Evolutionary conservation across 768 basidiomycete species (phyloP).

Genomic region (Cytidiella melzeri): DNA sequence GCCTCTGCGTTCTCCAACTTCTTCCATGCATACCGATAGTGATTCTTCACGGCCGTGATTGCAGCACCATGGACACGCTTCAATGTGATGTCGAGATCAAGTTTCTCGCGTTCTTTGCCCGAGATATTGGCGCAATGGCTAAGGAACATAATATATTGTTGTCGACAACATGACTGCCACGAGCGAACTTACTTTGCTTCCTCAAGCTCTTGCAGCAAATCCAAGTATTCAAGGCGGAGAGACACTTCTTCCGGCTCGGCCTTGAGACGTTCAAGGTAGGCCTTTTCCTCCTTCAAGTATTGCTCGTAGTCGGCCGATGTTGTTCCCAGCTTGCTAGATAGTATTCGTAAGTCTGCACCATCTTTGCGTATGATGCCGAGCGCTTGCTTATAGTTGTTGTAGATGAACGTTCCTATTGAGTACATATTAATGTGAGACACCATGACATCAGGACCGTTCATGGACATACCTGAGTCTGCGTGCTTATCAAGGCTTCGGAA

Average conservation of each 20-base stretch:
- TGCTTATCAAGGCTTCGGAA: slow-evolving; percentile 23
- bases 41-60: background rate
- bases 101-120: too few relatives aligned
- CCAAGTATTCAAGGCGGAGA: slow-evolving; percentile 10
- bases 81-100: background rate
- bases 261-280: slow-evolving; percentile 11
- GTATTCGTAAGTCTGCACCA: background rate
- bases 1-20: background rate
- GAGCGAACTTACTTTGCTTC: slow-evolving; percentile 2
- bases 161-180: too few relatives aligned
- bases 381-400: slow-evolving; percentile 11
- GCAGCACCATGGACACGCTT: background rate
- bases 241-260: slow-evolving; percentile 9
- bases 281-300: slow-evolving; percentile 12
- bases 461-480: slow-evolving; percentile 15
- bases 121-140: too few relatives aligned
- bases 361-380: too few relatives aligned
- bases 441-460: background rate
- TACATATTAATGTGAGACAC: background rate
- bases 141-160: too few relatives aligned
- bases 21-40: background rate
- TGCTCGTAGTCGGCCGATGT: too few relatives aligned
- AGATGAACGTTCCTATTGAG: slow-evolving; percentile 5
- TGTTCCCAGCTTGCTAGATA: slow-evolving; percentile 7
- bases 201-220: slow-evolving; percentile 6